Evolutionary conservation across 768 basidiomycete genomes (phyloP), one percentile per base, ranked within the genome.

Genomic region (Kwoniella sp.): DNA sequence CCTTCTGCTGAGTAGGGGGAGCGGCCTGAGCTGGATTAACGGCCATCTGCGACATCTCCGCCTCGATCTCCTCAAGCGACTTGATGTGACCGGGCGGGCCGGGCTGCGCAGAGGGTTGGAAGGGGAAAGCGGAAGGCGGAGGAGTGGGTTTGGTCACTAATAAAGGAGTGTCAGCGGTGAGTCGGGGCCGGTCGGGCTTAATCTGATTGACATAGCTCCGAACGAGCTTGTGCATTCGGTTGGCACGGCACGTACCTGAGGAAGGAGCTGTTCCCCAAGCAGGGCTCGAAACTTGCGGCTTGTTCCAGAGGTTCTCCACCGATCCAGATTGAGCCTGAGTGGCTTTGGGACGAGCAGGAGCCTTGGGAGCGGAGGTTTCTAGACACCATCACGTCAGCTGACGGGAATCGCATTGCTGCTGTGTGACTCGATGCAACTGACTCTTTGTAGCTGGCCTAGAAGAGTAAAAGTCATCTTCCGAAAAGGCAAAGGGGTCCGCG

Each of bases 41-140:
- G 31, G 63, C 70, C 52, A 72, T 64, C 13, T 68, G 48, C 15
- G 74, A 66, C 78, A 79, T 76, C 60, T 82, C 79, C 11, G 72
- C 73, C 58, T 82, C 81, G 55, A 82, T 82, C 72, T 82, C 81
- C 45, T 78, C 79, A n/a, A 82, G 69, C 4, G 79, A 77, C 69
- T 74, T 73, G 63, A 77, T 77, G 55, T 74, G 73, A 4, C 73
- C 75, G 22, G 60, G 55, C 20, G 70, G 68, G 29, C 57, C 57
- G 23, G 72, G 69, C 8, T 58, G 62, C 15, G 8, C 45, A 34
- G 63, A 38, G 22, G 54, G 31, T 23, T 55, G 60, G 41, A 59
- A 17, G 23, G 34, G 47, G 54, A 34, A 55, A 12, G 64, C 55
- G 12, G 58, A 50, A 26, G 70, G 60, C 28, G 67, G 58, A 45